phyloP scores from a whole-genome alignment of 805 yeast genomes.

The Blastobotrys parvus region DNA sequence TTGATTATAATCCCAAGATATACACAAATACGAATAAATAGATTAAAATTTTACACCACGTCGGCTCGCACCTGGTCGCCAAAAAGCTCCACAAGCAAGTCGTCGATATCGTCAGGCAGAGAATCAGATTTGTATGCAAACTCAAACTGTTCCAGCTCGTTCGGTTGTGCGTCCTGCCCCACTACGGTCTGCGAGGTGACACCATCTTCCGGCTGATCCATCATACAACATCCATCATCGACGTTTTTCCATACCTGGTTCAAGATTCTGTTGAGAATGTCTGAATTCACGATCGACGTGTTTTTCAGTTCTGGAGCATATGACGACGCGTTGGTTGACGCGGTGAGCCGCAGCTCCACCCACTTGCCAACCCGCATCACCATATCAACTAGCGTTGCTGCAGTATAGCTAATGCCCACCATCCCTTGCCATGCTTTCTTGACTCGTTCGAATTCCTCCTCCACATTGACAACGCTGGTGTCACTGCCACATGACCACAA shows the following conservation, averaged over 20 bases:
- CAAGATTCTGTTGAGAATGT: background rate
- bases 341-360: background rate
- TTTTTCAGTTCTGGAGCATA: background rate
- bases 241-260: background rate
- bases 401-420: slow-evolving; percentile 31
- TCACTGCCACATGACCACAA: slow-evolving; percentile 11
- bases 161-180: background rate
- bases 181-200: no score
- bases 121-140: background rate
- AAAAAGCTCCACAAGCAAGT: slow-evolving; percentile 3
- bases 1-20: no score
- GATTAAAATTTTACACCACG: background rate
- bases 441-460: slow-evolving; percentile 18
- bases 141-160: background rate
- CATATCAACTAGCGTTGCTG: slow-evolving; percentile 38
- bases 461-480: slow-evolving; percentile 22
- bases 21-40: no score
- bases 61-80: background rate
- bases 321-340: background rate
- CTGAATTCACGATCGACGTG: background rate
- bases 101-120: slow-evolving; percentile 1
- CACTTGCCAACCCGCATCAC: slow-evolving; percentile 1
- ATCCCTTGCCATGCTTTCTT: slow-evolving; percentile 23
- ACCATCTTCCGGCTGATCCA: background rate
- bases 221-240: no score